These are phyloP conservation scores for Ophiostoma fasciatum DNA, from an alignment of 2,329 filamentous ascomycete genomes.

Conservation along the genomic window DNA sequence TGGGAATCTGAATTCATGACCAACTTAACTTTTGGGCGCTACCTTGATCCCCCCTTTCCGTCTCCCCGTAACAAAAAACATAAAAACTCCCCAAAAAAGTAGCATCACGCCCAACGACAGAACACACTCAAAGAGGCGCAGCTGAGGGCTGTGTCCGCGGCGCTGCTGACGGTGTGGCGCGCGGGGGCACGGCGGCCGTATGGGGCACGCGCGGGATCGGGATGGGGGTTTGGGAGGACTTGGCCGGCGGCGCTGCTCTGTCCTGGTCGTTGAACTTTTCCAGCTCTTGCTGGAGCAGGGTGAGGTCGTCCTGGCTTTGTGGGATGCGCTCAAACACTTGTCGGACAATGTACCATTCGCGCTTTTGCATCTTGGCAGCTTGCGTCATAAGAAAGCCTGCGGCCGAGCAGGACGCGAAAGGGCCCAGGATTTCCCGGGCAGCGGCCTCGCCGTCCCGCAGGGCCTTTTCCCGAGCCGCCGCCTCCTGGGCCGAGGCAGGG, in stretches of 20 bases:
- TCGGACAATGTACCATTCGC: slow-evolving; percentile 60
- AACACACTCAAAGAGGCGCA: too few relatives aligned
- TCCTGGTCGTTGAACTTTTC: slow-evolving; percentile 24
- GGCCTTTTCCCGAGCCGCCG: slow-evolving; percentile 1
- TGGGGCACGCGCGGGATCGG: slow-evolving; percentile 13
- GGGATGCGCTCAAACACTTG: slow-evolving; percentile 53
- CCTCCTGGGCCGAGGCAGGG: slow-evolving; percentile 1
- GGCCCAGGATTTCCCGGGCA: slow-evolving; percentile 24
- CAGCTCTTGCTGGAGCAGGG: slow-evolving; percentile 38
- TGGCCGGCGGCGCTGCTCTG: not conserved
- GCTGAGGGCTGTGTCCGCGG: too few relatives aligned
- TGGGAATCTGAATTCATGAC: too few relatives aligned
- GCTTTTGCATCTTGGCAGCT: slow-evolving; percentile 50
- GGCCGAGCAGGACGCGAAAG: slow-evolving; percentile 46
- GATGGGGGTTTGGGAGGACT: slow-evolving; percentile 13
- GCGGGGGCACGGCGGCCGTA: too few relatives aligned
- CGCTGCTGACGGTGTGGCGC: too few relatives aligned
- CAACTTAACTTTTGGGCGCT: too few relatives aligned
- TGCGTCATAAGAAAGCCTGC: slow-evolving; percentile 56
- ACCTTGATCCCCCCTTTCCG: too few relatives aligned
- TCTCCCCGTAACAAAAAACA: too few relatives aligned
- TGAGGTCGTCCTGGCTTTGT: slow-evolving; percentile 46
- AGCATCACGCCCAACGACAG: too few relatives aligned
- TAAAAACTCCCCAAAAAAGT: too few relatives aligned
- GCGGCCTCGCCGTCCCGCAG: slow-evolving; percentile 10